A percentile compares a stretch with the other conserved stretches of the same genome.
These are phyloP conservation scores for Penstemon barbatus DNA, from an alignment of 257 asterid species.

Conservation along the genomic window DNA sequence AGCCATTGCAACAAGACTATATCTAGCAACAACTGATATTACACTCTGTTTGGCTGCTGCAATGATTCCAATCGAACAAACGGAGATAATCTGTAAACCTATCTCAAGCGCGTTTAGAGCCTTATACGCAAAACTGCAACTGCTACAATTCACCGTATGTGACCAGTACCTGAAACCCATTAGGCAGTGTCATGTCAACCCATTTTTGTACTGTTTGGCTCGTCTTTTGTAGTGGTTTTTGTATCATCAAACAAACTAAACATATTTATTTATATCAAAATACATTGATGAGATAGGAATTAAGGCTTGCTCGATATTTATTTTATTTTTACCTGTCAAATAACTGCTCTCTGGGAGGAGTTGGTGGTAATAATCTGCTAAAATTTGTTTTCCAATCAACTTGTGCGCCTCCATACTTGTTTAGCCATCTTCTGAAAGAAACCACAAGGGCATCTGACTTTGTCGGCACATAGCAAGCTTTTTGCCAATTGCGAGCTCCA, in stretches of 20 bases:
- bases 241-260: no score
- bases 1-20: conserved; percentile 47
- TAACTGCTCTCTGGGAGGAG: conserved; percentile 75
- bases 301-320: no score
- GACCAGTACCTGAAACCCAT: conserved; percentile 68
- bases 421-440: conserved; percentile 69
- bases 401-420: conserved; percentile 63
- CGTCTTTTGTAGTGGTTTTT: no score
- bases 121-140: conserved; percentile 69
- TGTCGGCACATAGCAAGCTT: conserved; percentile 74
- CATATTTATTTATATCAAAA: no score
- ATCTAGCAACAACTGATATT: conserved; percentile 45
- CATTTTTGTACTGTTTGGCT: no score
- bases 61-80: conserved; percentile 52
- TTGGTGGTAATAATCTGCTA: conserved; percentile 59
- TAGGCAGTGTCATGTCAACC: not conserved
- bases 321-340: conserved; percentile 54
- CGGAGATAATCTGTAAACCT: conserved; percentile 52
- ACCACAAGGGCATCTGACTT: conserved; percentile 68
- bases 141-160: conserved; percentile 69
- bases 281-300: no score
- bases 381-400: conserved; percentile 65
- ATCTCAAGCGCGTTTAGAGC: conserved; percentile 50
- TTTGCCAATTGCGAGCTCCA: conserved; percentile 68
- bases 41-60: conserved; percentile 68